Percentiles rank a stretch among this genome's conserved stretches.
Evolutionary conservation across 768 basidiomycete genomes (phyloP).

Genomic region (Cubamyces lactineus): DNA sequence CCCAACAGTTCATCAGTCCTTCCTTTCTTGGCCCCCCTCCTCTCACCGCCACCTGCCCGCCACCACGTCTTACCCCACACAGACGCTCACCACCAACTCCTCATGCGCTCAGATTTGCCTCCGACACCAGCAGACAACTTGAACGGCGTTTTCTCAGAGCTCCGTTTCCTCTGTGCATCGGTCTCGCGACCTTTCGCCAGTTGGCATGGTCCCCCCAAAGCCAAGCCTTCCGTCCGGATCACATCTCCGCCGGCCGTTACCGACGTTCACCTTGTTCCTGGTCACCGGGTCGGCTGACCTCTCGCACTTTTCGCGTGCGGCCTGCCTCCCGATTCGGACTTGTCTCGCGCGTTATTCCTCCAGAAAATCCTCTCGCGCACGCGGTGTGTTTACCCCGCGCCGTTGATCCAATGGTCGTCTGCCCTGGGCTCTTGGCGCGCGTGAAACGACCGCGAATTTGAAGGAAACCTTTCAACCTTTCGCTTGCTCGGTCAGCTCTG

Average conservation of each 20-base stretch:
- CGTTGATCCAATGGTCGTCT: background rate
- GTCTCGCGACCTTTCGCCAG: background rate
- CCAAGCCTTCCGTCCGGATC: constrained; percentile 9
- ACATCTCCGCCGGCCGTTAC: constrained; percentile 6
- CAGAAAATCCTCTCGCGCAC: background rate
- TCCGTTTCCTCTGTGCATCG: background rate
- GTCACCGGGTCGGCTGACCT: constrained; percentile 18
- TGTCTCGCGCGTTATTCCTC: background rate
- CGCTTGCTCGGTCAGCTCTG: constrained; percentile 3
- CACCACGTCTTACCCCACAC: constrained; percentile 15
- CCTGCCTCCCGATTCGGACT: background rate
- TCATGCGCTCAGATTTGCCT: background rate
- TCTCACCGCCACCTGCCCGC: constrained; percentile 18
- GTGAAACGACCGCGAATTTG: background rate
- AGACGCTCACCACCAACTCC: constrained; percentile 5
- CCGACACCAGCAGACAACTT: background rate
- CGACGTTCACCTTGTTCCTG: constrained; percentile 16
- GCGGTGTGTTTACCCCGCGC: background rate
- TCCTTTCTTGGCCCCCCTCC: background rate
- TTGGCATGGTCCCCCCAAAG: background rate
- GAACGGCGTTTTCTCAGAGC: background rate
- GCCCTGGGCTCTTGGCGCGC: constrained; percentile 1
- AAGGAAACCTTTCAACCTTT: background rate
- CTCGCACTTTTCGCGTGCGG: background rate
- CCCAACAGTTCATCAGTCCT: constrained; percentile 1